Evolutionary conservation across 1,139 yeast species (phyloP).

Genomic region (Lodderomyces jiufengensis): DNA sequence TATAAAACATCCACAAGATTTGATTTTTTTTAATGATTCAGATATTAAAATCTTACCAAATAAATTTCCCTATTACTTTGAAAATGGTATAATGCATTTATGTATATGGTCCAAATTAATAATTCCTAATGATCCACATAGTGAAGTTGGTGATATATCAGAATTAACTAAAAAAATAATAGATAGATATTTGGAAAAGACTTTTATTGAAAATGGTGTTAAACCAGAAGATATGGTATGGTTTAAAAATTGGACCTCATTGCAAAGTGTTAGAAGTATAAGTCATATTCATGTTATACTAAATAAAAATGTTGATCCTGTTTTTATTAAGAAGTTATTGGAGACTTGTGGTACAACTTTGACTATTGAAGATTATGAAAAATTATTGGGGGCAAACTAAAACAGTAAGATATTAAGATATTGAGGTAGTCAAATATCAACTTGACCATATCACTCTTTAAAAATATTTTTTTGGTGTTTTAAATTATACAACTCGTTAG

Average conservation of each 20-base stretch:
- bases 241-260: conserved; percentile 61
- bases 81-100: conserved; percentile 32
- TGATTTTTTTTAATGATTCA: conserved; percentile 15
- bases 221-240: conserved; percentile 45
- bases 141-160: conserved; percentile 45
- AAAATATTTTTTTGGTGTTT: no score
- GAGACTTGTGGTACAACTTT: conserved; percentile 21
- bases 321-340: conserved; percentile 19
- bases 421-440: no score
- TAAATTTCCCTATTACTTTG: conserved; percentile 45
- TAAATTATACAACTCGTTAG: no score
- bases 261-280: conserved; percentile 56
- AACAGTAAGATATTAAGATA: no score
- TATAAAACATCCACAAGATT: conserved; percentile 10
- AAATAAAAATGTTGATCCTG: conserved; percentile 26
- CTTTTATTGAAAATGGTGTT: conserved; percentile 38
- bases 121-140: conserved; percentile 30
- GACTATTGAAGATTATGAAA: conserved; percentile 18
- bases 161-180: conserved; percentile 32
- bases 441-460: no score
- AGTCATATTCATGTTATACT: conserved; percentile 59
- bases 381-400: conserved; percentile 5
- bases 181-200: conserved; percentile 37
- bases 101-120: conserved; percentile 43
- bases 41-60: conserved; percentile 36